phyloP scores from a whole-genome alignment of 495 filamentous ascomycete species.

The Penicillium soppii region DNA sequence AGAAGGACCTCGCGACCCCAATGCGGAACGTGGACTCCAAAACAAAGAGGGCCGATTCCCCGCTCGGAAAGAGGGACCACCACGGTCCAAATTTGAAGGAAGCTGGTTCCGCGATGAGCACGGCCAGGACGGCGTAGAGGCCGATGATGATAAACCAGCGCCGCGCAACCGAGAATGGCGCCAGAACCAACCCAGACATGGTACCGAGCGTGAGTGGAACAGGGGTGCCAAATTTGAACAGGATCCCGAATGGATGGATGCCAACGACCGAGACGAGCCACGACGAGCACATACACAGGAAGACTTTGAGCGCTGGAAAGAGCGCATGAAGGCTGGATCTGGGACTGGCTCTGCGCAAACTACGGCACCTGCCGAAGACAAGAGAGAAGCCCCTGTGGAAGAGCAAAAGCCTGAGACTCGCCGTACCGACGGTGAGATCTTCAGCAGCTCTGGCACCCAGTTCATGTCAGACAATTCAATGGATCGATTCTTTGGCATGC shows the following conservation, averaged over 20 bases:
- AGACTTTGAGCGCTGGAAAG: constrained; percentile 95
- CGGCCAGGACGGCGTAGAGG: constrained; percentile 53
- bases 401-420: constrained; percentile 32
- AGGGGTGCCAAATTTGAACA: constrained; percentile 58
- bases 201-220: constrained; percentile 63
- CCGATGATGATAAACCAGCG: constrained; percentile 52
- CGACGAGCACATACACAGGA: constrained; percentile 74
- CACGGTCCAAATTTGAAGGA: constrained; percentile 51
- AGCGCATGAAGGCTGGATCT: constrained; percentile 74
- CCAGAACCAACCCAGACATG: constrained; percentile 59
- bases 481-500: constrained; percentile 81
- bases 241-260: constrained; percentile 86
- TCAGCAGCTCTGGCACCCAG: constrained; percentile 31
- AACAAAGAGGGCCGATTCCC: constrained; percentile 50
- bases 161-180: constrained; percentile 65
- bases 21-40: constrained; percentile 40
- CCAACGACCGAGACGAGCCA: constrained; percentile 66
- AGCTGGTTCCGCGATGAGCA: constrained; percentile 57
- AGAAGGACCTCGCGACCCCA: constrained; percentile 47
- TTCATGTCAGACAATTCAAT: constrained; percentile 60
- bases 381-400: constrained; percentile 39
- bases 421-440: constrained; percentile 39
- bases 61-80: constrained; percentile 44
- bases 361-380: constrained; percentile 45
- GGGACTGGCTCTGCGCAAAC: constrained; percentile 17